phyloP scores from a whole-genome alignment of 805 yeast species.

The Pichia exigua region DNA sequence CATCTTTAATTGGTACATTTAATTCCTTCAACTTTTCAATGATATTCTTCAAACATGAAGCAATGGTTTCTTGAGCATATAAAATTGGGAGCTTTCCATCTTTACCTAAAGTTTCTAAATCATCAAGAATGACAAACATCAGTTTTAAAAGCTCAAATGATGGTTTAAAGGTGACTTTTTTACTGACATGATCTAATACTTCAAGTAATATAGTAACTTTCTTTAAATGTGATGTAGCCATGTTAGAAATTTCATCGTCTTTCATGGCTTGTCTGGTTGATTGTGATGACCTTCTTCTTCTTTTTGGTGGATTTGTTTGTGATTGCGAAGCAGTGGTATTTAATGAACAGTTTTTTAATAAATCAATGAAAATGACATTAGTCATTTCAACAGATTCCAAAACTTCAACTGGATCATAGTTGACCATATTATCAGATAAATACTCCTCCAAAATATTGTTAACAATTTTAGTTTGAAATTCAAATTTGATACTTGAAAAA shows the following conservation, averaged over 20 bases:
- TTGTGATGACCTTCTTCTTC: slow-evolving; percentile 79
- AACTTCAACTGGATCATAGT: slow-evolving; percentile 47
- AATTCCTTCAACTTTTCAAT: slow-evolving; percentile 45
- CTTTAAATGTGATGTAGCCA: slow-evolving; percentile 73
- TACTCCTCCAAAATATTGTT: slow-evolving; percentile 51
- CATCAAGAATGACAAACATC: slow-evolving; percentile 57
- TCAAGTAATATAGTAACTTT: slow-evolving; percentile 76
- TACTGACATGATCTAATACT: slow-evolving; percentile 50
- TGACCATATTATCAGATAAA: slow-evolving; percentile 27
- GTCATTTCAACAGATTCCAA: slow-evolving; percentile 48
- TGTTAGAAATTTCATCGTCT: slow-evolving; percentile 57
- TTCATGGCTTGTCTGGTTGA: slow-evolving; percentile 70
- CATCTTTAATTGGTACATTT: slow-evolving; percentile 37
- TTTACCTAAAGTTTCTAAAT: slow-evolving; percentile 74
- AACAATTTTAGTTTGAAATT: slow-evolving; percentile 49
- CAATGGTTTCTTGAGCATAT: slow-evolving; percentile 85
- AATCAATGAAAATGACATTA: slow-evolving; percentile 47
- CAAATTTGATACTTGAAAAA: slow-evolving; percentile 50
- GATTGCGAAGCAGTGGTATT: slow-evolving; percentile 21
- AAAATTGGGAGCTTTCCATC: slow-evolving; percentile 89
- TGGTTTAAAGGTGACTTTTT: slow-evolving; percentile 17
- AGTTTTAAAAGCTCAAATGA: slow-evolving; percentile 32
- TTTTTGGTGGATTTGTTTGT: slow-evolving; percentile 46
- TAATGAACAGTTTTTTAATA: slow-evolving; percentile 42
- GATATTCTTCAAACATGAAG: slow-evolving; percentile 72